Conservation (phyloP, 1,139 yeast species). For the Casaregolazyma lundiana region DNA sequence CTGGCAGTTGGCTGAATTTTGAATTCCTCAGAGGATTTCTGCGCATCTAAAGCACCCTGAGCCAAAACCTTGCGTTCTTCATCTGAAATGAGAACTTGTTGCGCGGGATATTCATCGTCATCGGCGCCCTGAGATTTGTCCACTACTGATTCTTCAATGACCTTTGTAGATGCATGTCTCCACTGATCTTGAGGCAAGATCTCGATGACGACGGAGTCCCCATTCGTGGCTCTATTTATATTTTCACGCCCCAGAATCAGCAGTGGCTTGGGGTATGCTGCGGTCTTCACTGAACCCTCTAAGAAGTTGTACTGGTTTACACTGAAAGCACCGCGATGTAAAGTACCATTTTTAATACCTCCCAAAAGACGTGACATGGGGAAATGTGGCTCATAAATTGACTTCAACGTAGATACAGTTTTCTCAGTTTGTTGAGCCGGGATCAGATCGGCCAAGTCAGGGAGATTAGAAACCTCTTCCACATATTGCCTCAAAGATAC, state of each 20-base stretch:
- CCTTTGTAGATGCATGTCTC: conserved; percentile 78
- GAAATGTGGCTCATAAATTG: conserved; percentile 72
- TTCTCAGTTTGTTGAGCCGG: conserved; percentile 46
- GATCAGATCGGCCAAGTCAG: conserved; percentile 71
- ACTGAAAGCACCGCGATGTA: conserved; percentile 78
- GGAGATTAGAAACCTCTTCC: conserved; percentile 67
- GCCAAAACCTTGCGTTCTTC: conserved; percentile 70
- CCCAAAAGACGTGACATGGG: conserved; percentile 81
- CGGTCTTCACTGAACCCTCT: conserved; percentile 76
- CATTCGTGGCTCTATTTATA: conserved; percentile 85
- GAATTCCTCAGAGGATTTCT: conserved; percentile 41
- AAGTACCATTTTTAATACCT: conserved; percentile 80
- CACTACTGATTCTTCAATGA: conserved; percentile 69
- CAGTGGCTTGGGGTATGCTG: conserved; percentile 76
- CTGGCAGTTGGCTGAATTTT: conserved; percentile 84
- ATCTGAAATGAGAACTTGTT: conserved; percentile 53
- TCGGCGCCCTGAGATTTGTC: conserved; percentile 51
- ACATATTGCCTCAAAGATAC: conserved; percentile 62
- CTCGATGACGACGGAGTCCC: conserved; percentile 89
- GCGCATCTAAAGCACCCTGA: conserved; percentile 66
- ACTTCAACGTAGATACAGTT: conserved; percentile 39
- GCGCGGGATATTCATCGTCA: conserved; percentile 33
- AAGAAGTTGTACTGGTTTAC: conserved; percentile 82
- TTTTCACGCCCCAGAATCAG: conserved; percentile 77
- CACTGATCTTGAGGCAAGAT: conserved; percentile 80